phyloP scores from a whole-genome alignment of 2,329 filamentous ascomycete species.

The Zasmidium angulare region DNA sequence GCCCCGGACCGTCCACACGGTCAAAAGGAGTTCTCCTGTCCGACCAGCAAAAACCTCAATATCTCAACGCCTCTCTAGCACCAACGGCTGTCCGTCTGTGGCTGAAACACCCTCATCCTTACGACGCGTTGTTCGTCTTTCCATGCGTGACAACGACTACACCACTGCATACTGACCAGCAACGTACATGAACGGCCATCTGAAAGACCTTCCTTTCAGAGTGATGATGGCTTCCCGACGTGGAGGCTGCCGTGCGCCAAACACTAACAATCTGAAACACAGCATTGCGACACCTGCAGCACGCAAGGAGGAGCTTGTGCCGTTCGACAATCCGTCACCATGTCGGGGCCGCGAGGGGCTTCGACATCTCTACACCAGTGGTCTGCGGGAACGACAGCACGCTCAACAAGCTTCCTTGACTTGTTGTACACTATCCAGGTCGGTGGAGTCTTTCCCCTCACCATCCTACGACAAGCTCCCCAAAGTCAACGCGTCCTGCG shows the following conservation, averaged over 20 bases:
- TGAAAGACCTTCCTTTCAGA: not conserved
- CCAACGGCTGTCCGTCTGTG: not conserved
- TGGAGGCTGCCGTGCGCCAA: not conserved
- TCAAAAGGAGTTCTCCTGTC: not conserved
- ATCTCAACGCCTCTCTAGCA: not conserved
- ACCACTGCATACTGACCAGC: not conserved
- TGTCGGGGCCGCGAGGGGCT: not conserved
- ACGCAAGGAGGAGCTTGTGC: not conserved
- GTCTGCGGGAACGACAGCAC: not conserved
- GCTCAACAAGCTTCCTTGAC: not conserved
- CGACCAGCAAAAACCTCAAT: not conserved
- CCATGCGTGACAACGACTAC: not conserved
- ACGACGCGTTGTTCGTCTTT: too few relatives aligned
- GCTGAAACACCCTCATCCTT: not conserved
- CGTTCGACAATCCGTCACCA: not conserved
- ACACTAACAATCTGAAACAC: not conserved
- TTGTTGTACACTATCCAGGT: not conserved
- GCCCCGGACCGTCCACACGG: not conserved
- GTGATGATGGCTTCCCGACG: not conserved
- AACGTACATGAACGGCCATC: not conserved
- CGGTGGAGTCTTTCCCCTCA: not conserved
- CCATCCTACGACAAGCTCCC: not conserved
- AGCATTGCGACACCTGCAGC: not conserved
- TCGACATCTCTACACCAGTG: not conserved
- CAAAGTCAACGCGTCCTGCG: not conserved